phyloP scores from a whole-genome alignment of 139 green algal genomes.

The Protoeuglena noctilucae region DNA sequence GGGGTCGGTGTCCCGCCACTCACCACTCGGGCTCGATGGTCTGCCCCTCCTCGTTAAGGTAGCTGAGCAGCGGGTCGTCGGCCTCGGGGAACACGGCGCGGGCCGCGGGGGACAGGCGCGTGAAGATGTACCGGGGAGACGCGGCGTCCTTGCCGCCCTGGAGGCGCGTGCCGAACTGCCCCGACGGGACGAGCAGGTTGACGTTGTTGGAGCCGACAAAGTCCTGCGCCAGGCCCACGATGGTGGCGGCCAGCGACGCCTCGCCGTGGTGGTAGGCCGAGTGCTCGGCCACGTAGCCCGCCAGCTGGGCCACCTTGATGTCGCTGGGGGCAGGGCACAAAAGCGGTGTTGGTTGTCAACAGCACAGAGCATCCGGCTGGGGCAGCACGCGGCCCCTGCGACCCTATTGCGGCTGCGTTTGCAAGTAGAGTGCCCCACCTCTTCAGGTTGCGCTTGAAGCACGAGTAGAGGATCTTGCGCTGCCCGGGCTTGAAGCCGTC shows the following conservation, averaged over 20 bases:
- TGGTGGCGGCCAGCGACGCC: slow-evolving; percentile 60
- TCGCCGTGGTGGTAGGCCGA: slow-evolving; percentile 99
- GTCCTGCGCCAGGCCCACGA: slow-evolving; percentile 80
- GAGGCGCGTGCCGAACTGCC: slow-evolving; percentile 32
- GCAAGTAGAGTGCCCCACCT: slow-evolving; percentile 23
- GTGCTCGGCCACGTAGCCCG: slow-evolving; percentile 90
- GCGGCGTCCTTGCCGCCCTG: slow-evolving; percentile 92
- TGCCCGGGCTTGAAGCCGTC: slow-evolving; percentile 97
- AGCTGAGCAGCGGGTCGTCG: slow-evolving; percentile 83
- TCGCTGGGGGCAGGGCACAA: neutral
- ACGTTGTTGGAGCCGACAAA: slow-evolving; percentile 98
- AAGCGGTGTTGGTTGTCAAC: neutral
- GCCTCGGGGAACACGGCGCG: slow-evolving; percentile 75
- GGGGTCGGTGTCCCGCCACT: neutral
- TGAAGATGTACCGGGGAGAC: slow-evolving; percentile 92
- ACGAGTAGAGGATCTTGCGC: slow-evolving; percentile 94
- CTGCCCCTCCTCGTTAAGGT: slow-evolving; percentile 91
- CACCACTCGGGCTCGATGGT: slow-evolving; percentile 87
- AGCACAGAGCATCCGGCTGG: slow-evolving; percentile 2
- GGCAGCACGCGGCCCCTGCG: no score
- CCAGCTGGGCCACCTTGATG: slow-evolving; percentile 77
- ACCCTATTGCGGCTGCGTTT: no score
- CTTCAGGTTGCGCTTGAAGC: slow-evolving; percentile 94
- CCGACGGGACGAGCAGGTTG: slow-evolving; percentile 74
- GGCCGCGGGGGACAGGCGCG: slow-evolving; percentile 58